Conservation (phyloP, 192 early-diverging fungal species). For the Funneliformis mosseae region DNA sequence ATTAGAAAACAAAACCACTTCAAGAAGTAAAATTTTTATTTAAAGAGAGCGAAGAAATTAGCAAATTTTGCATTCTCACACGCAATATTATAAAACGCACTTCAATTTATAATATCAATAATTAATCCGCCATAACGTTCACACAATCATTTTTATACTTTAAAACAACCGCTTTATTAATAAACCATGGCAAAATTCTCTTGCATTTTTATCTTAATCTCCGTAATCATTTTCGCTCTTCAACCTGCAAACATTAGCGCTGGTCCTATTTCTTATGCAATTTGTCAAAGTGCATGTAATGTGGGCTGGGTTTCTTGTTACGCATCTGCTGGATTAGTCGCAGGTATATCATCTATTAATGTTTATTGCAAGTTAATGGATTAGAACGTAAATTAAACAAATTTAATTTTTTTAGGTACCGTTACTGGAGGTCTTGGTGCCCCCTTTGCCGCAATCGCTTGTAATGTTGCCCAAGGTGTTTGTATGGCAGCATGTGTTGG, state of each 20-base stretch:
- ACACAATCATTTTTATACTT: too few species aligned
- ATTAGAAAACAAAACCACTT: too few species aligned
- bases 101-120: too few species aligned
- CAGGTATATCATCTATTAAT: background rate
- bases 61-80: too few species aligned
- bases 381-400: background rate
- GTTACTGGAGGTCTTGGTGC: conserved; percentile 5
- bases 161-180: too few species aligned
- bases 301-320: conserved; percentile 19
- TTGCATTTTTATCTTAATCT: background rate
- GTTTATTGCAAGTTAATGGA: background rate
- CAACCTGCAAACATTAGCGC: background rate
- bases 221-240: background rate
- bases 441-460: background rate
- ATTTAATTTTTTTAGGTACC: background rate
- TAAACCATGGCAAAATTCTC: background rate
- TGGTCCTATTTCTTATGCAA: background rate
- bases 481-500: conserved; percentile 25
- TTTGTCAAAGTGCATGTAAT: conserved; percentile 20
- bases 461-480: conserved; percentile 15
- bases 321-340: background rate
- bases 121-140: too few species aligned
- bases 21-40: too few species aligned
- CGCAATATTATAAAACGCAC: too few species aligned
- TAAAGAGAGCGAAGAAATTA: too few species aligned